phyloP scores from a whole-genome alignment of 768 basidiomycete species.

The Austroboletus eburneus region DNA sequence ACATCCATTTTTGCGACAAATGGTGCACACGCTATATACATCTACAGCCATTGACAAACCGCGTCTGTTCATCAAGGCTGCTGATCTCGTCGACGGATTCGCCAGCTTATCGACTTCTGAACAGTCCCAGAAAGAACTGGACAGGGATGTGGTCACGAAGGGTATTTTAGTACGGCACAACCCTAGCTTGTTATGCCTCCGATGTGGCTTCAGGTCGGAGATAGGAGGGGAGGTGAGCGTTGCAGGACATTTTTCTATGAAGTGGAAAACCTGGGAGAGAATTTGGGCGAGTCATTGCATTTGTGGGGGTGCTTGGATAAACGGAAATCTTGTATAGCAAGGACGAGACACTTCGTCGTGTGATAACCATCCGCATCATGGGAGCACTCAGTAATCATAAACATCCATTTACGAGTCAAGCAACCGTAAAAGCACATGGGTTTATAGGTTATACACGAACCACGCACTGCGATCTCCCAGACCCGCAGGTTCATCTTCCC shows the following conservation, averaged over 20 bases:
- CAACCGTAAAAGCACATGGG: background rate
- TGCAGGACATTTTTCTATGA: slow-evolving; percentile 34
- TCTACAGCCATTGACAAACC: slow-evolving; percentile 59
- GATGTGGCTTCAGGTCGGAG: slow-evolving; percentile 61
- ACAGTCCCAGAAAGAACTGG: slow-evolving; percentile 36
- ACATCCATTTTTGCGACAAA: slow-evolving; percentile 37
- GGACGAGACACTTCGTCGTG: too few species aligned
- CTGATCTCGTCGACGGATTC: slow-evolving; percentile 65
- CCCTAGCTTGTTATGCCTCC: slow-evolving; percentile 46
- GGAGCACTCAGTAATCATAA: too few species aligned
- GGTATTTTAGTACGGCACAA: slow-evolving; percentile 40
- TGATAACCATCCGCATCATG: too few species aligned
- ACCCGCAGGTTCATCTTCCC: slow-evolving; percentile 35
- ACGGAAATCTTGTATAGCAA: slow-evolving; percentile 11
- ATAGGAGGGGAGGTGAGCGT: slow-evolving; percentile 30
- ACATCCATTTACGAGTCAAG: too few species aligned
- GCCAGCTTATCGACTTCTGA: slow-evolving; percentile 39
- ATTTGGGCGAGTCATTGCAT: slow-evolving; percentile 59
- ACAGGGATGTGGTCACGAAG: slow-evolving; percentile 63
- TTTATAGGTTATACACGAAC: slow-evolving; percentile 47
- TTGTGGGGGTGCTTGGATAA: slow-evolving; percentile 66
- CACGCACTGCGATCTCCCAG: slow-evolving; percentile 51
- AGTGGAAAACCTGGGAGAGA: slow-evolving; percentile 63
- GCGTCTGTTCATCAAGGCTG: slow-evolving; percentile 66
- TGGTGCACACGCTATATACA: slow-evolving; percentile 43